phyloP scores from a whole-genome alignment of 139 green algal species.

The Yamagishiella unicocca region DNA sequence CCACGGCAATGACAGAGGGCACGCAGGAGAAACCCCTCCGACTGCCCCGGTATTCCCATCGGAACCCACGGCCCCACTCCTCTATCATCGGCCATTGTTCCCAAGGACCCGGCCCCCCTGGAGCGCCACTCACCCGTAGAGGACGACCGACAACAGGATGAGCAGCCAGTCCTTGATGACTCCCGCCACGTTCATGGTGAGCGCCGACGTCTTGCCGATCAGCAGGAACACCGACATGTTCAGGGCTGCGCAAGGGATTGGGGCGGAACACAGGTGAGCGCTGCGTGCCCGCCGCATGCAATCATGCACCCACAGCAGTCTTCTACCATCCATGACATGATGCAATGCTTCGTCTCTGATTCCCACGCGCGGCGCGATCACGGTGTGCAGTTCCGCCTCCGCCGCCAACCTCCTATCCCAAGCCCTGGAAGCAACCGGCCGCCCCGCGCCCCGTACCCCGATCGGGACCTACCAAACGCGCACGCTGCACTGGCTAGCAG shows the following conservation, averaged over 20 bases:
- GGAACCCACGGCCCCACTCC: no score
- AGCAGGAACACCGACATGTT: constrained; percentile 94
- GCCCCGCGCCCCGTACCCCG: background rate
- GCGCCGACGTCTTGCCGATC: constrained; percentile 85
- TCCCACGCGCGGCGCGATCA: no score
- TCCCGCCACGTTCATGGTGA: constrained; percentile 91
- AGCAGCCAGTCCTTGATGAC: constrained; percentile 84
- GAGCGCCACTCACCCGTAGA: constrained; percentile 58
- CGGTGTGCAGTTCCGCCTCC: background rate
- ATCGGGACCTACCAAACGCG: constrained; percentile 66
- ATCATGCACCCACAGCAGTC: no score
- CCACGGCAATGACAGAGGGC: no score
- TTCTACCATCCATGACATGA: no score
- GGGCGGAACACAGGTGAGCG: no score
- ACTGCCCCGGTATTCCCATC: no score
- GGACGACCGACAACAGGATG: constrained; percentile 61
- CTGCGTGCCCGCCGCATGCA: background rate
- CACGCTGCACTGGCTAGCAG: constrained; percentile 56
- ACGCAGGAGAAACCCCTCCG: no score
- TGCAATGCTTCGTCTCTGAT: background rate
- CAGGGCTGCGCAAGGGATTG: constrained; percentile 68
- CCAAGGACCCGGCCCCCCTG: background rate
- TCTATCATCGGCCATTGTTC: no score
- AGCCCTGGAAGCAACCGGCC: background rate
- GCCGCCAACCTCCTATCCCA: background rate